These are phyloP conservation scores for Plasmodium malariae DNA, from an alignment of 169 alveolate genomes.

Conservation along the genomic window DNA sequence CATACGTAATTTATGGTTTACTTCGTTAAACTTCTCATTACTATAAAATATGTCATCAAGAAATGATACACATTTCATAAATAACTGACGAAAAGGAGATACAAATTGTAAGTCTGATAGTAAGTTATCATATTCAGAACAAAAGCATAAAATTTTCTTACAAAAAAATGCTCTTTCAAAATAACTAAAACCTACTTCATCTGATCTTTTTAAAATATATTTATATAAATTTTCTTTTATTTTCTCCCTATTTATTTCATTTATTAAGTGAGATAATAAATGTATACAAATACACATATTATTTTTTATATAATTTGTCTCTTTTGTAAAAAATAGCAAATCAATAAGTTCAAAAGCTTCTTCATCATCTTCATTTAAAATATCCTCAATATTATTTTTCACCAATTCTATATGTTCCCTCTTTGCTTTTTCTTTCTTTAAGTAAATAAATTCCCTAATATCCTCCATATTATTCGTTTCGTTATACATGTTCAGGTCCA, in stretches of 20 bases:
- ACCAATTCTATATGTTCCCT: constrained; percentile 16
- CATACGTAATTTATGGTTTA: constrained; percentile 23
- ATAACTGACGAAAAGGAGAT: constrained; percentile 22
- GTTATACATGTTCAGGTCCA: constrained; percentile 14
- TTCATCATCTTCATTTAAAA: constrained; percentile 8
- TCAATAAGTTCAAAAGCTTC: constrained; percentile 16
- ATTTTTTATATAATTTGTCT: constrained; percentile 37
- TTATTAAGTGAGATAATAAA: constrained; percentile 7
- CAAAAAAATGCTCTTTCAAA: constrained; percentile 62
- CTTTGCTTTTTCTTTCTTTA: constrained; percentile 29
- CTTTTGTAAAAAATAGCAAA: constrained; percentile 51
- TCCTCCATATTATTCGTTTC: constrained; percentile 39
- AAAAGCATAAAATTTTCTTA: constrained; percentile 39
- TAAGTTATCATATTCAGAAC: constrained; percentile 19
- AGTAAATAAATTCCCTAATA: constrained; percentile 24
- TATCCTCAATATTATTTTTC: constrained; percentile 16
- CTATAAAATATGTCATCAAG: constrained; percentile 65
- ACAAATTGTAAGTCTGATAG: constrained; percentile 15
- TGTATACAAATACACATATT: constrained; percentile 41
- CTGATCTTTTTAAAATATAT: constrained; percentile 69
- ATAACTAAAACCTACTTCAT: constrained; percentile 4
- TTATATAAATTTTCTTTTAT: constrained; percentile 24
- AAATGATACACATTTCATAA: constrained; percentile 34
- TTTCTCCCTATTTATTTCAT: constrained; percentile 19
- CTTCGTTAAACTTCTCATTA: constrained; percentile 30